phyloP scores from a whole-genome alignment of 2,329 filamentous ascomycete species.

The Trichophyton schoenleinii region DNA sequence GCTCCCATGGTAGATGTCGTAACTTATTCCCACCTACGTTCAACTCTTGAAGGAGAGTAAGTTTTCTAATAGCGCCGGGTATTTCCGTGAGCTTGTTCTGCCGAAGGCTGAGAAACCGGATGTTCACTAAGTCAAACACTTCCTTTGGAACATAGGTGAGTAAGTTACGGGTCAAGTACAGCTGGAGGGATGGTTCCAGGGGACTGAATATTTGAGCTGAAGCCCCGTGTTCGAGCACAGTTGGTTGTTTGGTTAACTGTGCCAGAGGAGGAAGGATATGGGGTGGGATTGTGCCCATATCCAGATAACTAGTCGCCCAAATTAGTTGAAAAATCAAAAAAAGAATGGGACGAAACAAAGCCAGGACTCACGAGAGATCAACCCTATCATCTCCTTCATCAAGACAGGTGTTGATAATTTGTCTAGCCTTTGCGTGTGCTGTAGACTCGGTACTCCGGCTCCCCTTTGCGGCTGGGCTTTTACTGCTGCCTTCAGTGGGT shows the following conservation, averaged over 20 bases:
- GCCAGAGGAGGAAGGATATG: constrained; percentile 27
- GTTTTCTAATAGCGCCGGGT: constrained; percentile 29
- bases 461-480: constrained; percentile 6
- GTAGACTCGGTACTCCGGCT: constrained; percentile 21
- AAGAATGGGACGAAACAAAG: background rate
- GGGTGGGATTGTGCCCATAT: constrained; percentile 21
- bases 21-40: constrained; percentile 36
- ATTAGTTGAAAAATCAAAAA: background rate
- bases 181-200: constrained; percentile 30
- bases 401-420: constrained; percentile 30
- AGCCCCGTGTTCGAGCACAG: constrained; percentile 11
- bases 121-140: constrained; percentile 30
- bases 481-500: background rate
- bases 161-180: constrained; percentile 34
- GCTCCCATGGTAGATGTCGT: constrained; percentile 33
- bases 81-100: constrained; percentile 34
- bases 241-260: constrained; percentile 30
- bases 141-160: constrained; percentile 27
- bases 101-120: constrained; percentile 35
- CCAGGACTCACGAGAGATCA: constrained; percentile 31
- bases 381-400: constrained; percentile 34
- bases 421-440: constrained; percentile 27
- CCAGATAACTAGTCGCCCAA: constrained; percentile 20
- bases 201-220: constrained; percentile 28
- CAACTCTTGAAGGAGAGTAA: constrained; percentile 33